These are phyloP conservation scores for Russula compacta DNA, from an alignment of 768 basidiomycete species.

Conservation along the genomic window DNA sequence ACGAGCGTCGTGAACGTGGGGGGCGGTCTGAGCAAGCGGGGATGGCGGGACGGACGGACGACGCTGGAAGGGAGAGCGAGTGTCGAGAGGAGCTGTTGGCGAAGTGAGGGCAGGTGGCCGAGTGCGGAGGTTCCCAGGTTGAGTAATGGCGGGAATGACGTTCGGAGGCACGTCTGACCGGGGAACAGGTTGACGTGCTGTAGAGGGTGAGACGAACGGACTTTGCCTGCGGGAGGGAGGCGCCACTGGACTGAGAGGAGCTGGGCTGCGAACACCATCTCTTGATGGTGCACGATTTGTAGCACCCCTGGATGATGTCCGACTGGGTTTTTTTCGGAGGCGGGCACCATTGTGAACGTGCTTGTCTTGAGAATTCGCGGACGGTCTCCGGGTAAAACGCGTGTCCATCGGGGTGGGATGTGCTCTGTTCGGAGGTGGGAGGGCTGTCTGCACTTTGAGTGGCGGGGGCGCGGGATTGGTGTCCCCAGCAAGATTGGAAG, in stretches of 20 bases:
- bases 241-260: not conserved
- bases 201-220: not conserved
- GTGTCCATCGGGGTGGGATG: not conserved
- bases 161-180: not conserved
- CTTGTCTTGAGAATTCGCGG: not conserved
- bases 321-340: not conserved
- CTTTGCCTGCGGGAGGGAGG: conserved; percentile 1
- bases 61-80: not conserved
- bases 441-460: not conserved
- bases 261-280: conserved; percentile 1
- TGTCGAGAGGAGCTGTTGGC: conserved; percentile 4
- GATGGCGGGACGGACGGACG: conserved; percentile 13
- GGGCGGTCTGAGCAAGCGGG: not conserved
- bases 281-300: not conserved
- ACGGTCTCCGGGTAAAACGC: not conserved
- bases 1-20: not conserved
- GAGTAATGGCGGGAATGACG: not conserved
- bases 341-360: not conserved
- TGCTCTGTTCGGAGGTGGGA: not conserved
- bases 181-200: not conserved
- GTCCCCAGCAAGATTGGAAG: conserved; percentile 31
- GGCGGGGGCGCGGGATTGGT: conserved; percentile 28
- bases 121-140: conserved; percentile 16
- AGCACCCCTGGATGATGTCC: not conserved
- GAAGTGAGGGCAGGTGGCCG: conserved; percentile 20